Percentiles rank a stretch among this genome's conserved stretches.
Evolutionary conservation across 2,329 filamentous ascomycete species (phyloP).

Genomic region (Fusarium newnesense): DNA sequence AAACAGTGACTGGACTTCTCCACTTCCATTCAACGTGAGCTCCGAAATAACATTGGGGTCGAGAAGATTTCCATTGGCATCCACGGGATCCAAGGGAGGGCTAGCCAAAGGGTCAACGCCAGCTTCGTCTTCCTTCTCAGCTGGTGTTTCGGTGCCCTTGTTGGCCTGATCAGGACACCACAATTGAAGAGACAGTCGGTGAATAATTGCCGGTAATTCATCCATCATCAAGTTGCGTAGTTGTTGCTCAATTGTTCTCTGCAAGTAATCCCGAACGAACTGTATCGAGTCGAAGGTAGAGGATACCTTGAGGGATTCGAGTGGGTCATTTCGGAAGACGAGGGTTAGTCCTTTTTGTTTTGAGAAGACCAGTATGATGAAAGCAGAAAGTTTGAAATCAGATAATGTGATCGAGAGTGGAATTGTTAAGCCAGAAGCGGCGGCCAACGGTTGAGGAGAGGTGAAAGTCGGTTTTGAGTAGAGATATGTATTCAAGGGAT

Average conservation of each 20-base stretch:
- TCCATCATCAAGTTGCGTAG: slow-evolving; percentile 97
- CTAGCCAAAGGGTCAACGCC: slow-evolving; percentile 84
- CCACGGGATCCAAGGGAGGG: slow-evolving; percentile 83
- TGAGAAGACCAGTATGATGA: slow-evolving; percentile 97
- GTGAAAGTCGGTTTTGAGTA: slow-evolving; percentile 92
- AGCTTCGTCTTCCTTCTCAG: slow-evolving; percentile 64
- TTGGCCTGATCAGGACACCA: slow-evolving; percentile 85
- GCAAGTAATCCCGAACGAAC: slow-evolving; percentile 96
- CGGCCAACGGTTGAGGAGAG: slow-evolving; percentile 90
- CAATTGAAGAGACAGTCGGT: slow-evolving; percentile 85
- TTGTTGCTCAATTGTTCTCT: slow-evolving; percentile 95
- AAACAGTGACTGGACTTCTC: too few relatives aligned
- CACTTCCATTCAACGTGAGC: slow-evolving; percentile 80
- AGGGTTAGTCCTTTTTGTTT: slow-evolving; percentile 96
- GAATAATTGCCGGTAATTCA: slow-evolving; percentile 94
- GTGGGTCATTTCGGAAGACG: slow-evolving; percentile 96
- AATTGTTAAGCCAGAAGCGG: slow-evolving; percentile 91
- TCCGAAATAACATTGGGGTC: slow-evolving; percentile 80
- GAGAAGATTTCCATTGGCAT: slow-evolving; percentile 80
- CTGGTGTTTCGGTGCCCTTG: slow-evolving; percentile 60
- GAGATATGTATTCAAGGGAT: slow-evolving; percentile 95
- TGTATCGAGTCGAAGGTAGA: slow-evolving; percentile 99
- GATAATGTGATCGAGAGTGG: slow-evolving; percentile 97
- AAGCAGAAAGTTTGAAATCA: slow-evolving; percentile 93
- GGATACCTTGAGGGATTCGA: slow-evolving; percentile 97